Conservation (phyloP, 352 stramenopile genomes). For the Globisporangium parvum region DNA sequence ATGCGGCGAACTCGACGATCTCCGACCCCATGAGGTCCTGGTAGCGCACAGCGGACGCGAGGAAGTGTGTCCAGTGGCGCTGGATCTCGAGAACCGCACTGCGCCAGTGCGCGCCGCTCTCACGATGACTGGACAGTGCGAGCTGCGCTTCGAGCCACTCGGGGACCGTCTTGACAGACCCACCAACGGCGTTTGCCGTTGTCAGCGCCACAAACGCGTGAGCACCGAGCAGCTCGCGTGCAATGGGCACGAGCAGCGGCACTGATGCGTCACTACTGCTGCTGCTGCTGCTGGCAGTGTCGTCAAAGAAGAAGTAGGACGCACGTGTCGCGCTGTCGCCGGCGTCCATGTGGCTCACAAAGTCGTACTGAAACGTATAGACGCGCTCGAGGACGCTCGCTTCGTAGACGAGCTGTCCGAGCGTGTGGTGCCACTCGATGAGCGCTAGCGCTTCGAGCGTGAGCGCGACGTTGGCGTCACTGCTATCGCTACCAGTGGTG, state of each 20-base stretch:
- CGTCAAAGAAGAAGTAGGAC: constrained; percentile 20
- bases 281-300: neutral
- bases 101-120: constrained; percentile 3
- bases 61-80: constrained; percentile 19
- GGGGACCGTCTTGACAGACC: constrained; percentile 19
- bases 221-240: constrained; percentile 6
- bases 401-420: constrained; percentile 36
- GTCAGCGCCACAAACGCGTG: constrained; percentile 2
- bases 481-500: neutral
- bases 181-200: neutral
- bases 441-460: constrained; percentile 20
- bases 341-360: constrained; percentile 21
- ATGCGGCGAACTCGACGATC: constrained; percentile 43
- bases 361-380: constrained; percentile 34
- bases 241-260: neutral
- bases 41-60: constrained; percentile 22
- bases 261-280: no score
- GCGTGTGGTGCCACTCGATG: constrained; percentile 29
- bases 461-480: constrained; percentile 5
- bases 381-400: constrained; percentile 32
- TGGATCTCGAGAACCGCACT: constrained; percentile 22
- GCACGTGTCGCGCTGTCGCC: constrained; percentile 16
- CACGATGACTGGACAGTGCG: no score
- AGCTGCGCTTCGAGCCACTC: constrained; percentile 30
- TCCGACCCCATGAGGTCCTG: constrained; percentile 34